Percentiles rank a stretch among this genome's conserved stretches.
These are phyloP conservation scores for Nakazawaea ishiwadae DNA, from an alignment of 805 yeast species.

Conservation along the genomic window DNA sequence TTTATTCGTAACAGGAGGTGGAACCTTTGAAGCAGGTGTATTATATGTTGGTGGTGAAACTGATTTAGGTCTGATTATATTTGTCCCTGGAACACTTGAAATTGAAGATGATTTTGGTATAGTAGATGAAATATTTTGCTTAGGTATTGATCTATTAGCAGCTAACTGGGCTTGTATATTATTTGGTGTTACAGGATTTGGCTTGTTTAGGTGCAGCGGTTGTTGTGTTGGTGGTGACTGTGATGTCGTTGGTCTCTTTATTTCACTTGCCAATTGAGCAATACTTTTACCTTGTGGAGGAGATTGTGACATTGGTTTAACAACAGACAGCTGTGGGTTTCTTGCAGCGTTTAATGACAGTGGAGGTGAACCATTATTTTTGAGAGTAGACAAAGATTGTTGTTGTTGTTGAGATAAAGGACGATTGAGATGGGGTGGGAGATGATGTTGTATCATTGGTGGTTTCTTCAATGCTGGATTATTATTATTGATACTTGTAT, in stretches of 20 bases:
- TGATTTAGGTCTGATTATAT: not conserved
- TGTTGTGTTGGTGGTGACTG: slow-evolving; percentile 1
- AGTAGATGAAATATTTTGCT: slow-evolving; percentile 19
- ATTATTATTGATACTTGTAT: slow-evolving; percentile 55
- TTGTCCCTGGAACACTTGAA: not conserved
- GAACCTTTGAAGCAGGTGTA: slow-evolving; percentile 1
- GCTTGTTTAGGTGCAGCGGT: not conserved
- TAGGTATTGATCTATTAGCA: slow-evolving; percentile 30
- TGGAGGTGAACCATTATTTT: slow-evolving; percentile 1
- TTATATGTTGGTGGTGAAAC: not conserved
- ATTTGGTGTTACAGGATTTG: slow-evolving; percentile 5
- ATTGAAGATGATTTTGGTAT: slow-evolving; percentile 12
- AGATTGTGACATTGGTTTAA: slow-evolving; percentile 9
- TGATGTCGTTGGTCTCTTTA: slow-evolving; percentile 19
- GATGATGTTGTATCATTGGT: slow-evolving; percentile 20
- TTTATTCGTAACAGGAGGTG: slow-evolving; percentile 19
- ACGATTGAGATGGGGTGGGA: slow-evolving; percentile 16
- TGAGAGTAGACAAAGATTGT: not conserved
- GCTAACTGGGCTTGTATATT: slow-evolving; percentile 42
- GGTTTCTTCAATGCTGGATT: slow-evolving; percentile 34
- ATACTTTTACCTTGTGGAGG: slow-evolving; percentile 21
- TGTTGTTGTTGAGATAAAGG: slow-evolving; percentile 15
- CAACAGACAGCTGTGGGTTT: slow-evolving; percentile 6
- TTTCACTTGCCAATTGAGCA: slow-evolving; percentile 37
- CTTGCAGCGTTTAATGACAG: not conserved